Evolutionary conservation across 2,329 filamentous ascomycete species (phyloP).

Genomic region (Aureobasidium sp.): DNA sequence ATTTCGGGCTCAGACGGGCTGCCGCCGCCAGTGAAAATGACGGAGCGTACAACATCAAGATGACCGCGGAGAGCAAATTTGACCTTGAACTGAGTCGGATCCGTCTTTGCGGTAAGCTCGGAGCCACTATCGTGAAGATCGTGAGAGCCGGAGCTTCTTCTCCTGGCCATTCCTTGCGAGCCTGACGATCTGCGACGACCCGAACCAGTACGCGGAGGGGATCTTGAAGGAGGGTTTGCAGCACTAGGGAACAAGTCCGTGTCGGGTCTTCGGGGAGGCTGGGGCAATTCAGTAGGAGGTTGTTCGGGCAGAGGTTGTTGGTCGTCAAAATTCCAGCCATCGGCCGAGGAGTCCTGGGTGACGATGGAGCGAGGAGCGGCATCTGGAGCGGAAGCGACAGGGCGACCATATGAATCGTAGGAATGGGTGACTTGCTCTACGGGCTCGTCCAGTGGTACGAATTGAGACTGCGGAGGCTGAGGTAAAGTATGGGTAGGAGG

Average conservation of each 20-base stretch:
- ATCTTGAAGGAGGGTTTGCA: conserved; percentile 68
- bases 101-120: conserved; percentile 43
- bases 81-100: conserved; percentile 78
- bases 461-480: conserved; percentile 17
- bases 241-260: conserved; percentile 81
- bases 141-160: conserved; percentile 52
- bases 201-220: conserved; percentile 59
- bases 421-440: conserved; percentile 49
- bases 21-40: conserved; percentile 94
- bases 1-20: conserved; percentile 95
- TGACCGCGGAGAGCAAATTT: conserved; percentile 87
- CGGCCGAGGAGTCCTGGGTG: conserved; percentile 42
- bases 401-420: conserved; percentile 50
- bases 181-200: conserved; percentile 72
- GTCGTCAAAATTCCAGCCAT: conserved; percentile 93
- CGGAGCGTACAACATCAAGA: conserved; percentile 83
- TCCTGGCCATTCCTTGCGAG: conserved; percentile 50
- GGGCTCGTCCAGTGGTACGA: conserved; percentile 41
- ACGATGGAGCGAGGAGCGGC: conserved; percentile 29
- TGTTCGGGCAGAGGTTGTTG: conserved; percentile 50
- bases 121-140: conserved; percentile 48
- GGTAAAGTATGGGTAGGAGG: conserved; percentile 24
- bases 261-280: conserved; percentile 62
- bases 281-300: conserved; percentile 41
- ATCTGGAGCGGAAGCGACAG: conserved; percentile 38